Base-by-base conservation (phyloP, 345 rosid species). In the Sonneratia alba region DNA sequence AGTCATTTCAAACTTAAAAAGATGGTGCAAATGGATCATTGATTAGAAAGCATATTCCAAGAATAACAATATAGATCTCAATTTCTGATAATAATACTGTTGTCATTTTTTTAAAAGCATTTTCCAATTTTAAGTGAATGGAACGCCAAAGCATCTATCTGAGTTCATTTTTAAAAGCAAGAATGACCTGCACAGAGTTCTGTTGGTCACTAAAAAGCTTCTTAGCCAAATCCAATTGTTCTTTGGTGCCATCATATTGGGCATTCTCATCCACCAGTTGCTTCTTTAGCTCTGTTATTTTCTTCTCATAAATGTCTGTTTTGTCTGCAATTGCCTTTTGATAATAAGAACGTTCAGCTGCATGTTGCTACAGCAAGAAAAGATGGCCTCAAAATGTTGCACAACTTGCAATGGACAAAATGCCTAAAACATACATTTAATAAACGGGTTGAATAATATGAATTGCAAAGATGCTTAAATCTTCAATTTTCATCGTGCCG, bases 251-350 rank as follows among this genome's bases (percentile, higher is more conserved):
- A 73, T 83, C 82, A 77, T 74, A 83, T 76, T 74, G 73, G 47
- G 82, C 76, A 77, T 81, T 81, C 72, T 83, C 77, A n/a, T 88
- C 84, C 74, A 83, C 88, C 69, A 88, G 69, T 79, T 87, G 83
- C 84, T 83, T 84, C 55, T 73, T 81, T 49, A 89, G 87, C 71
- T 88, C 85, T 55, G 79, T 72, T 81, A 85, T 85, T 80, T 87
- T 89, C 73, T 84, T 81, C 85, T 93, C 97, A 71, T 87, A 91
- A 48, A 76, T 79, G 76, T 84, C 76, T 53, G 87, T 85, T 75
- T 88, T 86, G 74, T 89, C 96, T 3, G 82, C 85, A 66, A 91
- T 87, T 68, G 90, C 85, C 82, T 84, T 89, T 81, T 87, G 91
- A 82, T 84, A 83, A 36, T 76, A 81, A 61, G 85, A 83, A 75